Evolutionary conservation across 2,329 filamentous ascomycete species (phyloP).

Genomic region (Saccharata proteae): DNA sequence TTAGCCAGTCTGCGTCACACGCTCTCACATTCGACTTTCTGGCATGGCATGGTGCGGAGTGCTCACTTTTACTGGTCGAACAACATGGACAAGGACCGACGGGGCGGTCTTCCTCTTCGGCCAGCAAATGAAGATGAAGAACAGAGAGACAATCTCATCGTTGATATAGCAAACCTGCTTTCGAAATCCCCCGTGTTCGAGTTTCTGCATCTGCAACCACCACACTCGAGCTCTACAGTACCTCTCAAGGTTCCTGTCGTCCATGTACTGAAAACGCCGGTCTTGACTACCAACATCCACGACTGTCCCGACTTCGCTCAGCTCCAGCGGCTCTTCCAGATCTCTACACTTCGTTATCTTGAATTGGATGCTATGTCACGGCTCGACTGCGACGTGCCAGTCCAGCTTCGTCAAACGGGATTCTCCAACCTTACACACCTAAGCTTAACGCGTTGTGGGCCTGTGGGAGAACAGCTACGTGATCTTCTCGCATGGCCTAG

Average conservation of each 20-base stretch:
- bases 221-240: background rate
- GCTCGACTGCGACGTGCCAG: background rate
- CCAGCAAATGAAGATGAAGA: background rate
- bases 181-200: background rate
- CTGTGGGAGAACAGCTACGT: background rate
- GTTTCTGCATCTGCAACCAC: background rate
- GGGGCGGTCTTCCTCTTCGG: too few relatives aligned
- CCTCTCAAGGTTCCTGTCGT: slow-evolving; percentile 1
- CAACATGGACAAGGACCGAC: too few relatives aligned
- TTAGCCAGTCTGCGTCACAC: background rate
- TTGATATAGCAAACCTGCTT: slow-evolving; percentile 1
- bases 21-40: background rate
- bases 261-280: too few relatives aligned
- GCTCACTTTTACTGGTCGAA: slow-evolving; percentile 1
- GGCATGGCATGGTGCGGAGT: background rate
- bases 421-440: background rate
- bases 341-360: background rate
- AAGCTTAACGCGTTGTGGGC: background rate
- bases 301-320: background rate
- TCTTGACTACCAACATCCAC: slow-evolving; percentile 1
- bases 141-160: background rate
- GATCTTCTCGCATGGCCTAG: slow-evolving; percentile 2
- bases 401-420: background rate
- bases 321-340: background rate
- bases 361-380: background rate